Evolutionary conservation across 352 stramenopile species (phyloP).

Genomic region (Globisporangium yorkense): DNA sequence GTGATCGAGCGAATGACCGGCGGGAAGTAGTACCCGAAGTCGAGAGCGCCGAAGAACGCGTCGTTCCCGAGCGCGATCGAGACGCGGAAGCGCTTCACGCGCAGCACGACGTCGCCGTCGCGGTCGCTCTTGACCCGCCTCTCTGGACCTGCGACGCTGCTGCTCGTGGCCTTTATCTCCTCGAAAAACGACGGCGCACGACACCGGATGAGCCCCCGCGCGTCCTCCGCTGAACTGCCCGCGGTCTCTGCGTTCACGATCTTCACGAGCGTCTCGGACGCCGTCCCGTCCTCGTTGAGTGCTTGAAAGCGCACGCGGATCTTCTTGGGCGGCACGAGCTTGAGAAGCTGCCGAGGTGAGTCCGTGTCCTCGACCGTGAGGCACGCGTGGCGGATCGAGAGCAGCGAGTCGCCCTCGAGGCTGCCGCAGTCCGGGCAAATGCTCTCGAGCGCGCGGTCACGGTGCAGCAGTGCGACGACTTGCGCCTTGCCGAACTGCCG

Average conservation of each 20-base stretch:
- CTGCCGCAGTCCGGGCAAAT: constrained; percentile 33
- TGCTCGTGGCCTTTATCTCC: constrained; percentile 24
- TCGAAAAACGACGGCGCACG: constrained; percentile 51
- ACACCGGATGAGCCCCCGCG: constrained; percentile 26
- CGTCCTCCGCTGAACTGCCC: constrained; percentile 8
- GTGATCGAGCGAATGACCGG: constrained; percentile 54
- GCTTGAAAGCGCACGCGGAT: constrained; percentile 51
- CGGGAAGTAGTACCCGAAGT: constrained; percentile 52
- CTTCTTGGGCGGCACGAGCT: constrained; percentile 36
- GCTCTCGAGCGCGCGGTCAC: constrained; percentile 33
- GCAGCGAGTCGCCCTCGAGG: constrained; percentile 25
- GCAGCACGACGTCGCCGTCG: constrained; percentile 6
- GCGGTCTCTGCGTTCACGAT: constrained; percentile 21
- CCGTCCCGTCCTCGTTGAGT: constrained; percentile 17
- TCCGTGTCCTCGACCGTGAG: constrained; percentile 41
- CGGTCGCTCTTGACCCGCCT: constrained; percentile 7
- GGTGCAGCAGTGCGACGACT: constrained; percentile 38
- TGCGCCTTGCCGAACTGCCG: constrained; percentile 43
- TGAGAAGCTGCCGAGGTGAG: constrained; percentile 31
- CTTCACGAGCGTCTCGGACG: constrained; percentile 23
- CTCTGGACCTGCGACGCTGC: background rate
- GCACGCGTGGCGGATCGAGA: constrained; percentile 25
- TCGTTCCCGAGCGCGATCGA: constrained; percentile 37
- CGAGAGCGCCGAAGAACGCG: constrained; percentile 33
- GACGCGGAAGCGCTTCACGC: constrained; percentile 30